Evolutionary conservation across 768 basidiomycete genomes (phyloP).

Genomic region (Suillus placidus): DNA sequence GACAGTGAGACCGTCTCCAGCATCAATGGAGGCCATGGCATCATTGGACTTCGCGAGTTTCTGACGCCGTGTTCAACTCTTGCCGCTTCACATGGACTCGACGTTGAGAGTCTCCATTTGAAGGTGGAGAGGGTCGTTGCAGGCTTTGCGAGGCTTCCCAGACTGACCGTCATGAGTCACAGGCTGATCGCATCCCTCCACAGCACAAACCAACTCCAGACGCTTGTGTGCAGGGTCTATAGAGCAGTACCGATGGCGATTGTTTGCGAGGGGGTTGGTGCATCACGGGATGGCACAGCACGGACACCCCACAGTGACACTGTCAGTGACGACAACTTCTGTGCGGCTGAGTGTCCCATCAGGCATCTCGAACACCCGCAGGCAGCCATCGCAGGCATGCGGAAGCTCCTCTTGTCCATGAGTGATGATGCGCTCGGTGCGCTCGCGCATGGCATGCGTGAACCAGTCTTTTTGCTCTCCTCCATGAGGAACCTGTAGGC

Average conservation of each 20-base stretch:
- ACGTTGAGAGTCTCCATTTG: not conserved
- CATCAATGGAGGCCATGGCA: not conserved
- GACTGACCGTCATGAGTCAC: not conserved
- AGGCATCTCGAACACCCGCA: slow-evolving; percentile 17
- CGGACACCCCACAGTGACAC: slow-evolving; percentile 18
- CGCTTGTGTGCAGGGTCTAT: slow-evolving; percentile 4
- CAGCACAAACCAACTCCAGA: not conserved
- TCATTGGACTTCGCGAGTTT: not conserved
- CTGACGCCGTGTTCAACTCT: not conserved
- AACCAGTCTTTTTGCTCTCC: slow-evolving; percentile 29
- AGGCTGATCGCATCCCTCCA: slow-evolving; percentile 14
- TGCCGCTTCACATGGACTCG: not conserved
- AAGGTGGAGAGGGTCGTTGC: not conserved
- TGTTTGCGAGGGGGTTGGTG: slow-evolving; percentile 16
- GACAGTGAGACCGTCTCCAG: no score
- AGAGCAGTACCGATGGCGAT: slow-evolving; percentile 21
- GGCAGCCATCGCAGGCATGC: slow-evolving; percentile 34
- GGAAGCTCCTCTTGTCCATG: slow-evolving; percentile 30
- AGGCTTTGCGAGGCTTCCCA: slow-evolving; percentile 9
- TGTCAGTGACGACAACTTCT: slow-evolving; percentile 25
- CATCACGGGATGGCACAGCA: slow-evolving; percentile 20
- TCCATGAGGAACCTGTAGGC: slow-evolving; percentile 27
- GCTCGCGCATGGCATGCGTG: slow-evolving; percentile 23
- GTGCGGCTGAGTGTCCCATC: slow-evolving; percentile 10
- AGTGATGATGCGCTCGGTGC: slow-evolving; percentile 26